phyloP scores from a whole-genome alignment of 768 basidiomycete genomes.

The Fomitopsis serialis region DNA sequence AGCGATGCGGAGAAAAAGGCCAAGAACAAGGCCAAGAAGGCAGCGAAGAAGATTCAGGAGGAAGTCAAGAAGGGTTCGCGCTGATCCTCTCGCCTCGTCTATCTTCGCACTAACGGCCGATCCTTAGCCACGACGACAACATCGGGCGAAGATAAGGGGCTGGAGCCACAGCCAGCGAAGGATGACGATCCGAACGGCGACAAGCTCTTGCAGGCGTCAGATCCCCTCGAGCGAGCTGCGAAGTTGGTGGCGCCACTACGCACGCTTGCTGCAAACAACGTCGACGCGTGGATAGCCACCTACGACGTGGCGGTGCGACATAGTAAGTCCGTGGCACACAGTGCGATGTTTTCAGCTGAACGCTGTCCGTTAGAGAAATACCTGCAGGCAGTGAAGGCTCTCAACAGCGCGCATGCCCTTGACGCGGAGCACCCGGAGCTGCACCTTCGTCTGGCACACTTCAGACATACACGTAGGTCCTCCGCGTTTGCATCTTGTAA shows the following conservation, averaged over 20 bases:
- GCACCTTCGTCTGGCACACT: slow-evolving; percentile 65
- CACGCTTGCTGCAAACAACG: slow-evolving; percentile 40
- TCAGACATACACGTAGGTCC: slow-evolving; percentile 47
- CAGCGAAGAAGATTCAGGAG: slow-evolving; percentile 59
- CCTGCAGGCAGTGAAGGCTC: slow-evolving; percentile 69
- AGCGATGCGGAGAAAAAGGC: slow-evolving; percentile 74
- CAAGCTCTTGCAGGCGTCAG: slow-evolving; percentile 55
- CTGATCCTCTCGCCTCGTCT: no score
- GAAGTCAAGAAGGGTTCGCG: slow-evolving; percentile 66
- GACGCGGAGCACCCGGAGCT: slow-evolving; percentile 58
- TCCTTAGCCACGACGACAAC: slow-evolving; percentile 27
- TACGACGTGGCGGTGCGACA: slow-evolving; percentile 83
- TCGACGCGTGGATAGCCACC: slow-evolving; percentile 67
- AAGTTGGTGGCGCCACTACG: slow-evolving; percentile 65
- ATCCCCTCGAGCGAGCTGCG: slow-evolving; percentile 71
- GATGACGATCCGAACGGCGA: slow-evolving; percentile 88
- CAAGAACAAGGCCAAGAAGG: slow-evolving; percentile 83
- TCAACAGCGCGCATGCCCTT: slow-evolving; percentile 50
- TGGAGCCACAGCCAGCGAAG: slow-evolving; percentile 47
- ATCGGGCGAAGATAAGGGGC: slow-evolving; percentile 63
- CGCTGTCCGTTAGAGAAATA: slow-evolving; percentile 57
- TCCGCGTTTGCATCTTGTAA: background rate
- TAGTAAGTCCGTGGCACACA: slow-evolving; percentile 43
- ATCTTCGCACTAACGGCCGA: background rate
- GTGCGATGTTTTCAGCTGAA: background rate